These are phyloP conservation scores for Melastoma malabathricum DNA, from an alignment of 345 rosid genomes.

Conservation along the genomic window DNA sequence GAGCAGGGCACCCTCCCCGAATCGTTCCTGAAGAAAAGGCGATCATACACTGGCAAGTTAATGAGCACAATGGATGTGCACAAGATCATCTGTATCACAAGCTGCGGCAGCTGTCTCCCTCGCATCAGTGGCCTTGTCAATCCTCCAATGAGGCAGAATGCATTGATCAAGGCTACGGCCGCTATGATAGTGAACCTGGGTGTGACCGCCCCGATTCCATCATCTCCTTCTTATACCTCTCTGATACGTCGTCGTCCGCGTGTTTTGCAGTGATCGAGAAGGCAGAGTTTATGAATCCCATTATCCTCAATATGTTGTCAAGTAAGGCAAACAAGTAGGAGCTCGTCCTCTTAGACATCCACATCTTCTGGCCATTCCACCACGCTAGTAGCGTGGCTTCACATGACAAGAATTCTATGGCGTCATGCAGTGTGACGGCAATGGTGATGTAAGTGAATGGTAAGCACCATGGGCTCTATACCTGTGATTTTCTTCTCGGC, in stretches of 20 bases:
- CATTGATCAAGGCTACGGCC: conserved; percentile 27
- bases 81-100: conserved; percentile 21
- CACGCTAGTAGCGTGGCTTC: conserved; percentile 25
- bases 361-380: conserved; percentile 31
- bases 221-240: conserved; percentile 13
- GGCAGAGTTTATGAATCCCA: conserved; percentile 16
- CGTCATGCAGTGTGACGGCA: conserved; percentile 13
- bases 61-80: conserved; percentile 17
- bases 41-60: conserved; percentile 24
- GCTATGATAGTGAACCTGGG: conserved; percentile 29
- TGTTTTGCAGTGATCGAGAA: conserved; percentile 30
- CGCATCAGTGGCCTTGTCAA: conserved; percentile 7
- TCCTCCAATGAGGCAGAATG: conserved; percentile 13
- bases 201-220: conserved; percentile 31
- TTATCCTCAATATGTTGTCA: conserved; percentile 16
- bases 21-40: conserved; percentile 25
- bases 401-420: conserved; percentile 14
- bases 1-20: conserved; percentile 27
- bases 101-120: conserved; percentile 5
- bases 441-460: conserved; percentile 20
- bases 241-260: conserved; percentile 16
- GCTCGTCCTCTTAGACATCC: conserved; percentile 33
- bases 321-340: conserved; percentile 27
- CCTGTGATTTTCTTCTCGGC: conserved; percentile 6
- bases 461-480: conserved; percentile 25